Evolutionary conservation across 352 stramenopile genomes (phyloP).

Genomic region (Plasmopara viticola): DNA sequence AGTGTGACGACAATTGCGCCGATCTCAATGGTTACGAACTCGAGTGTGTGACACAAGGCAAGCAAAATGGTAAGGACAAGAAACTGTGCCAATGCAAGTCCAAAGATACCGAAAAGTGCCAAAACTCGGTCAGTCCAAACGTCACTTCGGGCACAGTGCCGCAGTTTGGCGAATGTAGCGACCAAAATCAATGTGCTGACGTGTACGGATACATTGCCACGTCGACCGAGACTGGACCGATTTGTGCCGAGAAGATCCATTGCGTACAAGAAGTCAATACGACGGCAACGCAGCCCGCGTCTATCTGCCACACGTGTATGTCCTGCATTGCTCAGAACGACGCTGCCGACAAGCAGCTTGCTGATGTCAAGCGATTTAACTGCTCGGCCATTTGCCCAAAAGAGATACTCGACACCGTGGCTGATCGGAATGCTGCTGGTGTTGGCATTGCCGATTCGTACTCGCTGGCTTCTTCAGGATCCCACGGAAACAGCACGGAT

Average conservation of each 20-base stretch:
- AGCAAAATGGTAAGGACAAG: conserved; percentile 59
- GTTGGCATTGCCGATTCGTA: conserved; percentile 58
- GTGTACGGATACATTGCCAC: conserved; percentile 61
- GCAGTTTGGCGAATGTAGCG: conserved; percentile 67
- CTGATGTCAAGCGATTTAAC: conserved; percentile 61
- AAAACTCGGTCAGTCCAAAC: conserved; percentile 37
- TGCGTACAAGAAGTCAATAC: conserved; percentile 71
- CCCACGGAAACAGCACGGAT: conserved; percentile 11
- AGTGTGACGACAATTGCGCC: conserved; percentile 54
- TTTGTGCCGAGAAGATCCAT: conserved; percentile 66
- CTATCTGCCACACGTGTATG: conserved; percentile 79
- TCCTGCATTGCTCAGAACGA: conserved; percentile 77
- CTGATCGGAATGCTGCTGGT: conserved; percentile 42
- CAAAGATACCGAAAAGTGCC: conserved; percentile 39
- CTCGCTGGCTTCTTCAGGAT: conserved; percentile 14
- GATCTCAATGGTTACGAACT: conserved; percentile 66
- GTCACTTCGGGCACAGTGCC: conserved; percentile 29
- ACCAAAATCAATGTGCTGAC: conserved; percentile 39
- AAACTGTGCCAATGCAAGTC: conserved; percentile 52
- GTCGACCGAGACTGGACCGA: conserved; percentile 36
- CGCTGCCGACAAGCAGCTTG: conserved; percentile 40
- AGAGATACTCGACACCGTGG: conserved; percentile 58
- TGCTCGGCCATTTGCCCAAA: conserved; percentile 65
- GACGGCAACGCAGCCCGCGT: conserved; percentile 41
- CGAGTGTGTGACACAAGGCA: conserved; percentile 53